phyloP scores from a whole-genome alignment of 805 yeast species.

The Pichia manshurica region DNA sequence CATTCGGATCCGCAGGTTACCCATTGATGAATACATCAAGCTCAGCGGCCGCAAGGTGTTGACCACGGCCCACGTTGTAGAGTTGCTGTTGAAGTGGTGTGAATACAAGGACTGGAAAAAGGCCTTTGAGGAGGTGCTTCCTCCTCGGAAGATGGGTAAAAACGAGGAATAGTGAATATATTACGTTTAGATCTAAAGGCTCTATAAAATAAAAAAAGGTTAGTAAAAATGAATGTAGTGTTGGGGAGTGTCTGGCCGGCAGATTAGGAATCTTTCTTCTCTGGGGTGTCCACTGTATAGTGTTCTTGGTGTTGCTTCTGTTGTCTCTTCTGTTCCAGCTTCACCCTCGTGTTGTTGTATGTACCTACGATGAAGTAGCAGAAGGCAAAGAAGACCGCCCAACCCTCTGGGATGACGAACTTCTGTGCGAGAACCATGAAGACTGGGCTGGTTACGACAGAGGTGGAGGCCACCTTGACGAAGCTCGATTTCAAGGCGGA shows the following conservation, averaged over 20 bases:
- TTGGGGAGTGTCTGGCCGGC: slow-evolving; percentile 1
- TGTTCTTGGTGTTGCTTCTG: too few relatives aligned
- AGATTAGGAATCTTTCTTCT: background rate
- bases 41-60: slow-evolving; percentile 82
- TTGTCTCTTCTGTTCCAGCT: slow-evolving; percentile 20
- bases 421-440: slow-evolving; percentile 53
- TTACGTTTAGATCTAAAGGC: too few relatives aligned
- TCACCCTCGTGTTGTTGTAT: slow-evolving; percentile 51
- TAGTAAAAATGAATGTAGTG: too few relatives aligned
- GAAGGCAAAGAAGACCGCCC: slow-evolving; percentile 59
- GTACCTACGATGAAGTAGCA: slow-evolving; percentile 59
- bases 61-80: slow-evolving; percentile 94
- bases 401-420: slow-evolving; percentile 48
- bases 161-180: slow-evolving; percentile 1
- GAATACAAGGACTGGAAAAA: slow-evolving; percentile 76
- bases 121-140: slow-evolving; percentile 84
- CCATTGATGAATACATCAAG: slow-evolving; percentile 79
- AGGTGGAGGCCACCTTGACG: slow-evolving; percentile 41
- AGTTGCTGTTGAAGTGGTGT: slow-evolving; percentile 73
- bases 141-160: slow-evolving; percentile 57
- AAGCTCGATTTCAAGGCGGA: slow-evolving; percentile 39
- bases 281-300: background rate
- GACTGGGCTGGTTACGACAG: slow-evolving; percentile 49
- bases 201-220: too few relatives aligned
- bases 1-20: slow-evolving; percentile 68